phyloP scores from a whole-genome alignment of 352 stramenopile species.

The Phytophthora vignae region DNA sequence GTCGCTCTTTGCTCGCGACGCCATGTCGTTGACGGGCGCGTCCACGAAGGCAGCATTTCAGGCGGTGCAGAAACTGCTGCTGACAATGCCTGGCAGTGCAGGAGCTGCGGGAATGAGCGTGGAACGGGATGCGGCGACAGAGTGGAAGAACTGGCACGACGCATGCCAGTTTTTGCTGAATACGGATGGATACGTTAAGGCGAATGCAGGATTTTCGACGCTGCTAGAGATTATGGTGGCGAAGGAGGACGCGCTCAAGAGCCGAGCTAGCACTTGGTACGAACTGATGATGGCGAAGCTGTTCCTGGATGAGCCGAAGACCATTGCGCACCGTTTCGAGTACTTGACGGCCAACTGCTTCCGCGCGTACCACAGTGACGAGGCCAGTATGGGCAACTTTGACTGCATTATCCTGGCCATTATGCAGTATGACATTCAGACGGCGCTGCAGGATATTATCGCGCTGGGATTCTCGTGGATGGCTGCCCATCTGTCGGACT shows the following conservation, averaged over 20 bases:
- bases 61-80: conserved; percentile 64
- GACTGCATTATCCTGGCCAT: conserved; percentile 85
- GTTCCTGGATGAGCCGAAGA: conserved; percentile 80
- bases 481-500: conserved; percentile 67
- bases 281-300: conserved; percentile 85
- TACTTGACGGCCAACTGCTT: conserved; percentile 86
- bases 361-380: conserved; percentile 48
- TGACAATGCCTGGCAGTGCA: conserved; percentile 67
- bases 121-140: conserved; percentile 20
- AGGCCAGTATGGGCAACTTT: conserved; percentile 74
- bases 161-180: conserved; percentile 66
- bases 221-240: conserved; percentile 67
- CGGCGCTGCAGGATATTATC: conserved; percentile 71
- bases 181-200: conserved; percentile 61
- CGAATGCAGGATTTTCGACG: conserved; percentile 52
- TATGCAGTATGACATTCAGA: conserved; percentile 80
- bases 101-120: conserved; percentile 1
- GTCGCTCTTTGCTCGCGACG: conserved; percentile 53
- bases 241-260: conserved; percentile 53
- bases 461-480: conserved; percentile 80
- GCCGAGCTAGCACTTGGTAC: conserved; percentile 66
- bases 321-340: conserved; percentile 75
- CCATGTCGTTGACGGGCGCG: conserved; percentile 46
- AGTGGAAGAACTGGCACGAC: conserved; percentile 77
- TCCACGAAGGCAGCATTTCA: conserved; percentile 65